phyloP scores from a whole-genome alignment of 2,329 filamentous ascomycete genomes.

The Teratosphaeria epicoccoides region DNA sequence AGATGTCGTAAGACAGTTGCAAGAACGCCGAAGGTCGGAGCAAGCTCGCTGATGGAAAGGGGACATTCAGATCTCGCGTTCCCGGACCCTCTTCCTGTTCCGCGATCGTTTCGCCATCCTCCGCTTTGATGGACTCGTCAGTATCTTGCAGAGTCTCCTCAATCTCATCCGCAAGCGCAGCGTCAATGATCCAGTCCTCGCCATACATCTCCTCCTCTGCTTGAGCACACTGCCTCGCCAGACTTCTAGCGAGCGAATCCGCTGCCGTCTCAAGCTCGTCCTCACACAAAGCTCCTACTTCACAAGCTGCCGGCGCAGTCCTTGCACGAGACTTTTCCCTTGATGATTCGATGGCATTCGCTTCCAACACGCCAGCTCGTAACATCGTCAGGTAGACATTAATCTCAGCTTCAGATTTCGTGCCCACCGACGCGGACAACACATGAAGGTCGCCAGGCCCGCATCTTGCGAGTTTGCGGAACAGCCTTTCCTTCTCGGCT shows the following conservation, averaged over 20 bases:
- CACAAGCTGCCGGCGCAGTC: slow-evolving; percentile 60
- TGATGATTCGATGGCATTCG: slow-evolving; percentile 26
- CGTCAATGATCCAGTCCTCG: slow-evolving; percentile 54
- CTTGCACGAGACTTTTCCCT: slow-evolving; percentile 34
- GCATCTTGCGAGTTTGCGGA: slow-evolving; percentile 51
- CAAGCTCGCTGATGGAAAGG: slow-evolving; percentile 42
- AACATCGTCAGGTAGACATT: slow-evolving; percentile 58
- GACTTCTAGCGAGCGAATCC: slow-evolving; percentile 52
- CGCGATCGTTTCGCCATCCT: slow-evolving; percentile 12
- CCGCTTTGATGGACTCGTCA: not conserved
- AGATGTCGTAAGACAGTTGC: slow-evolving; percentile 52
- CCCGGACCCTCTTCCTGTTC: not conserved
- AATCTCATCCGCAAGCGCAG: slow-evolving; percentile 27
- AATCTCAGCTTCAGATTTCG: slow-evolving; percentile 67
- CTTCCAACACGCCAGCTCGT: slow-evolving; percentile 36
- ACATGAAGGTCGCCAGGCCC: slow-evolving; percentile 52
- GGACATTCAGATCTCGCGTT: not conserved
- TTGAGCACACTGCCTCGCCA: slow-evolving; percentile 52
- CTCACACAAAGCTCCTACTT: slow-evolving; percentile 58
- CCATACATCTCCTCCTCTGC: slow-evolving; percentile 53
- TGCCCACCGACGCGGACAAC: slow-evolving; percentile 53
- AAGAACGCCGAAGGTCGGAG: slow-evolving; percentile 54
- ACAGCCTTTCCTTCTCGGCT: slow-evolving; percentile 61
- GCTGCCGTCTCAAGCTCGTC: slow-evolving; percentile 56
- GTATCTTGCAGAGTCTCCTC: slow-evolving; percentile 9